Percentiles rank a stretch among this genome's conserved stretches.
phyloP scores from a whole-genome alignment of 176 grass and related monocot genomes.

The Rhynchospora tenuis region DNA sequence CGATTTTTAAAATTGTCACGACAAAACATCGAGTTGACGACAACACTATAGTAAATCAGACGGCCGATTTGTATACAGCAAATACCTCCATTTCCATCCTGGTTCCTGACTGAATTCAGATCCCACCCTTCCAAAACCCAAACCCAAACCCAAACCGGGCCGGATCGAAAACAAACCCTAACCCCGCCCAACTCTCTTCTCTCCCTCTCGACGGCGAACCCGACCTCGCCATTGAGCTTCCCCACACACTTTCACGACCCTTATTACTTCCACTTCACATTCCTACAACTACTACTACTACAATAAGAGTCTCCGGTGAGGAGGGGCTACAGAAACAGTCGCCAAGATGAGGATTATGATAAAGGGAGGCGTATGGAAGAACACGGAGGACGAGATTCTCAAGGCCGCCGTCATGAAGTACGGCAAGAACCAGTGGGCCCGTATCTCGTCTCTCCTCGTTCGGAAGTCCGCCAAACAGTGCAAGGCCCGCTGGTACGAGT shows the following conservation, averaged over 20 bases:
- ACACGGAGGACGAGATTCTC: constrained; percentile 57
- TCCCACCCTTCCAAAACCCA: not conserved
- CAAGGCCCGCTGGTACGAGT: constrained; percentile 55
- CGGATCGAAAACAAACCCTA: not conserved
- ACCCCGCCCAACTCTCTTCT: not conserved
- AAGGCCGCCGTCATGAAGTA: constrained; percentile 59
- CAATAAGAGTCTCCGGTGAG: not conserved
- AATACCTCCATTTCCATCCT: too few species aligned
- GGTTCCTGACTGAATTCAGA: not conserved
- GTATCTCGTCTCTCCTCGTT: constrained; percentile 46
- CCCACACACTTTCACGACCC: not conserved
- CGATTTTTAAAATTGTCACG: too few species aligned
- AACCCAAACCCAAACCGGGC: not conserved
- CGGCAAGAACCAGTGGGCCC: constrained; percentile 56
- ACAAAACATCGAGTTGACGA: too few species aligned
- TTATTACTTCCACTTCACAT: not conserved
- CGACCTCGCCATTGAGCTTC: not conserved
- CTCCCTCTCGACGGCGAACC: not conserved
- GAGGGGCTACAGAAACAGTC: not conserved
- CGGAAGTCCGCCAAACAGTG: constrained; percentile 52
- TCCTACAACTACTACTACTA: not conserved
- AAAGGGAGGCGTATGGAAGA: constrained; percentile 58
- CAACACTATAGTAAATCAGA: too few species aligned
- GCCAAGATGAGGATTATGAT: constrained; percentile 62
- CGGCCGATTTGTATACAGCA: too few species aligned